Percentiles rank a stretch among this genome's conserved stretches.
phyloP scores from a whole-genome alignment of 108 stramenopile genomes.

The Aurantiochytrium sp. region DNA sequence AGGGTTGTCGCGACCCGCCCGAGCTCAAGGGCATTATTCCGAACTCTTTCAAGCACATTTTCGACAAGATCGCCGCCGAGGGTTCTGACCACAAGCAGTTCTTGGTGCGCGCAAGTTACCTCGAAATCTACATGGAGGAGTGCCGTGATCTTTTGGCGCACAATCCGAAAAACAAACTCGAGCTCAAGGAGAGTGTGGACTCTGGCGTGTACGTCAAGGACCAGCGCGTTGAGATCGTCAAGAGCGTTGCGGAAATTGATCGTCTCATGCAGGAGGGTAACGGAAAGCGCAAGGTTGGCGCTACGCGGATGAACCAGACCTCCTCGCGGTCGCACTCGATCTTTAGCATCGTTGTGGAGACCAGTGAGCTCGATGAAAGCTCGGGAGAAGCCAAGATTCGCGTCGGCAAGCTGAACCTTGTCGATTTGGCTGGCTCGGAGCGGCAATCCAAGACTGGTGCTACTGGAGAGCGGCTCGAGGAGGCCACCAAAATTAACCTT shows the following conservation, averaged over 20 bases:
- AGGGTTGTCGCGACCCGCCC: constrained; percentile 66
- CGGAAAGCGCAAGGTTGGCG: constrained; percentile 70
- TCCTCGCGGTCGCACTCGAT: constrained; percentile 79
- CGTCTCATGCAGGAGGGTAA: constrained; percentile 72
- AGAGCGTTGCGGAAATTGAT: constrained; percentile 66
- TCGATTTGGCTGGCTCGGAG: constrained; percentile 93
- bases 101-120: constrained; percentile 80
- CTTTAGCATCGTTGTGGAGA: constrained; percentile 67
- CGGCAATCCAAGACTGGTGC: constrained; percentile 92
- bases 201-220: constrained; percentile 81
- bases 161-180: constrained; percentile 57
- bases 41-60: constrained; percentile 84
- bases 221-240: constrained; percentile 60
- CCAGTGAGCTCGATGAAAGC: constrained; percentile 28
- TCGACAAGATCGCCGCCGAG: constrained; percentile 51
- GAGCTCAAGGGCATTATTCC: constrained; percentile 82
- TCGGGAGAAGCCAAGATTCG: constrained; percentile 62
- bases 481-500: constrained; percentile 77
- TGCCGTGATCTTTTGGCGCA: constrained; percentile 79
- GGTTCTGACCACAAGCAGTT: constrained; percentile 56
- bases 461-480: constrained; percentile 77
- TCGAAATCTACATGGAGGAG: constrained; percentile 99
- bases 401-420: constrained; percentile 89
- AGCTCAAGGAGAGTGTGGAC: constrained; percentile 65
- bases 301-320: constrained; percentile 80